Evolutionary conservation across 2,329 filamentous ascomycete species (phyloP).

Genomic region (Fusarium sp.): DNA sequence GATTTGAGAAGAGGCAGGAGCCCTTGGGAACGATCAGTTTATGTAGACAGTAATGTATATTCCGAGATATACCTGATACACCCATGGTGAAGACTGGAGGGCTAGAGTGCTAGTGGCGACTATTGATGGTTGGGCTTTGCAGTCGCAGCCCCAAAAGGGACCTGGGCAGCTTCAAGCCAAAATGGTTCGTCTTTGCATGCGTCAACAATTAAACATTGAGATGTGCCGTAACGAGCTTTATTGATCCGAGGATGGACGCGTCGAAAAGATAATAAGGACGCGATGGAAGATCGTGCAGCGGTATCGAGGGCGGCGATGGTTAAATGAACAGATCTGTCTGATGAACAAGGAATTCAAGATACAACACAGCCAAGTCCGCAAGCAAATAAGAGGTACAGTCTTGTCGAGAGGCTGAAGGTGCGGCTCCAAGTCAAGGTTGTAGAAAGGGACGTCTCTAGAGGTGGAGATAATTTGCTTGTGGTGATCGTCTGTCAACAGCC

Average conservation of each 20-base stretch:
- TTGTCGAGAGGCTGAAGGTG: slow-evolving; percentile 5
- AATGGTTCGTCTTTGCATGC: slow-evolving; percentile 13
- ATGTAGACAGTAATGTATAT: background rate
- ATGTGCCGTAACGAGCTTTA: slow-evolving; percentile 5
- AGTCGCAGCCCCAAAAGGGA: slow-evolving; percentile 32
- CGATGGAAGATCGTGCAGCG: slow-evolving; percentile 31
- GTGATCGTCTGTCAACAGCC: background rate
- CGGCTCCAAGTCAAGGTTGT: slow-evolving; percentile 8
- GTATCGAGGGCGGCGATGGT: background rate
- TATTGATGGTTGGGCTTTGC: slow-evolving; percentile 10
- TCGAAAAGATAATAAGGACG: slow-evolving; percentile 33
- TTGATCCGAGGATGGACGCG: slow-evolving; percentile 26
- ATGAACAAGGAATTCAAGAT: background rate
- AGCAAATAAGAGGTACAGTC: slow-evolving; percentile 1
- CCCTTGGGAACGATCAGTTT: slow-evolving; percentile 60
- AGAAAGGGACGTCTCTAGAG: slow-evolving; percentile 18
- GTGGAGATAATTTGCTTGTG: slow-evolving; percentile 30
- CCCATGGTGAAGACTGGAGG: slow-evolving; percentile 45
- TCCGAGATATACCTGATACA: slow-evolving; percentile 46
- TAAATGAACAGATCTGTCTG: background rate
- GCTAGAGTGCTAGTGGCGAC: slow-evolving; percentile 17
- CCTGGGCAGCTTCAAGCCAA: slow-evolving; percentile 31
- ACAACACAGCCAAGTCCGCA: background rate
- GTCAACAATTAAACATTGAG: slow-evolving; percentile 28
- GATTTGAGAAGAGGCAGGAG: slow-evolving; percentile 93